A percentile compares a stretch with the other conserved stretches of the same genome.
Evolutionary conservation across 495 filamentous ascomycete genomes (phyloP).

Genomic region (Penicillium canariense): DNA sequence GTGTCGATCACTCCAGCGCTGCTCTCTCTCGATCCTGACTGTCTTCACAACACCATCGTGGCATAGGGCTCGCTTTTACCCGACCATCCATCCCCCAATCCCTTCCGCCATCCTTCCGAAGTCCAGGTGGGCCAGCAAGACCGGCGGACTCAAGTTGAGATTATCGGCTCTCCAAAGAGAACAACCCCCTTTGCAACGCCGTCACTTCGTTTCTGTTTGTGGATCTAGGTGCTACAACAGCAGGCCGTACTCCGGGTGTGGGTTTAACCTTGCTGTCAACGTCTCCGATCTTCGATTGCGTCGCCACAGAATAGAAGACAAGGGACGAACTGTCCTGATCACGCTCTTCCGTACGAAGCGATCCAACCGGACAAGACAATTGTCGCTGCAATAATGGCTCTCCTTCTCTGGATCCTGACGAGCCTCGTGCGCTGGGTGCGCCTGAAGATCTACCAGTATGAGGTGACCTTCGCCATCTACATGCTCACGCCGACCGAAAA

Average conservation of each 20-base stretch:
- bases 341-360: background rate
- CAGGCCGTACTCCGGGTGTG: background rate
- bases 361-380: background rate
- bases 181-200: background rate
- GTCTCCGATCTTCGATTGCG: background rate
- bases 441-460: slow-evolving; percentile 82
- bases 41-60: background rate
- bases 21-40: background rate
- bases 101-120: background rate
- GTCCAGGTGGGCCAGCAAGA: background rate
- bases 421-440: slow-evolving; percentile 62
- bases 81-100: background rate
- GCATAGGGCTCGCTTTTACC: background rate
- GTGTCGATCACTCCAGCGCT: slow-evolving; percentile 1
- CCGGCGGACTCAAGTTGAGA: background rate
- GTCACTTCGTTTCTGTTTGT: background rate
- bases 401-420: slow-evolving; percentile 40
- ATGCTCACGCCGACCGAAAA: slow-evolving; percentile 84
- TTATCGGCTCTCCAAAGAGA: background rate
- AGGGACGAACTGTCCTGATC: background rate
- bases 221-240: background rate
- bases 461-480: slow-evolving; percentile 80
- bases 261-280: background rate
- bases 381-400: slow-evolving; percentile 21
- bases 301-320: background rate